Evolutionary conservation across 2,329 filamentous ascomycete genomes (phyloP).

Genomic region (Cercospora sesami): DNA sequence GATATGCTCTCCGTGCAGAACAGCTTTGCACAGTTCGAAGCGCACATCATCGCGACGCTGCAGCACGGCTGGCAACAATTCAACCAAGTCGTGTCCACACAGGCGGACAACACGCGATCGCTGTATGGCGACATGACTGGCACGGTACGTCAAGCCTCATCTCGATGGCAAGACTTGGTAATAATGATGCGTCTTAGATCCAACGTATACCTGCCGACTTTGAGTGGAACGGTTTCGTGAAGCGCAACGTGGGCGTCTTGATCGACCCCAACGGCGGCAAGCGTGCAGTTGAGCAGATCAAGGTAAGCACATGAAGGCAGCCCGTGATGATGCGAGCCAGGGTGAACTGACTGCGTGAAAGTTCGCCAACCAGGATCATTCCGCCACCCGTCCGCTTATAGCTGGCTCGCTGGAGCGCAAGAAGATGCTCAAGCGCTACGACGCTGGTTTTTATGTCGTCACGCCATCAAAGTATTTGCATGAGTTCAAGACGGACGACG

Average conservation of each 20-base stretch:
- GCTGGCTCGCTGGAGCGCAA: constrained; percentile 89
- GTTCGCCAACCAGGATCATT: constrained; percentile 89
- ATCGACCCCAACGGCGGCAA: constrained; percentile 75
- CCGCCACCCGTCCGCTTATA: constrained; percentile 75
- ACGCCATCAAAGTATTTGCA: constrained; percentile 87
- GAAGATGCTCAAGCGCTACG: constrained; percentile 79
- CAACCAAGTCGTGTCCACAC: constrained; percentile 74
- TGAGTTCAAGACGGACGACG: constrained; percentile 92
- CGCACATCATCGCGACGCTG: constrained; percentile 77
- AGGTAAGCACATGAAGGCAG: constrained; percentile 21
- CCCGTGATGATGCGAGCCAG: background rate
- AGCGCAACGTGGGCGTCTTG: constrained; percentile 68
- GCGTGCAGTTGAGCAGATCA: constrained; percentile 70
- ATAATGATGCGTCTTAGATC: constrained; percentile 39
- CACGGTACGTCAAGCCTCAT: constrained; percentile 40
- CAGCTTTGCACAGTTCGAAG: constrained; percentile 84
- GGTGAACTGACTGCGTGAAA: background rate
- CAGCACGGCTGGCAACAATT: constrained; percentile 83
- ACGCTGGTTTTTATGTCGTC: constrained; percentile 83
- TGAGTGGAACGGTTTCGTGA: constrained; percentile 85
- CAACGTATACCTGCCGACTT: constrained; percentile 80
- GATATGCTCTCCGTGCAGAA: constrained; percentile 90
- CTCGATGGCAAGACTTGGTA: background rate
- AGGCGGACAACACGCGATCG: constrained; percentile 76
- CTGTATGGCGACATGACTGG: constrained; percentile 83